These are phyloP conservation scores for Oxytropis ochrocephala DNA, from an alignment of 306 rosid species.

Conservation along the genomic window DNA sequence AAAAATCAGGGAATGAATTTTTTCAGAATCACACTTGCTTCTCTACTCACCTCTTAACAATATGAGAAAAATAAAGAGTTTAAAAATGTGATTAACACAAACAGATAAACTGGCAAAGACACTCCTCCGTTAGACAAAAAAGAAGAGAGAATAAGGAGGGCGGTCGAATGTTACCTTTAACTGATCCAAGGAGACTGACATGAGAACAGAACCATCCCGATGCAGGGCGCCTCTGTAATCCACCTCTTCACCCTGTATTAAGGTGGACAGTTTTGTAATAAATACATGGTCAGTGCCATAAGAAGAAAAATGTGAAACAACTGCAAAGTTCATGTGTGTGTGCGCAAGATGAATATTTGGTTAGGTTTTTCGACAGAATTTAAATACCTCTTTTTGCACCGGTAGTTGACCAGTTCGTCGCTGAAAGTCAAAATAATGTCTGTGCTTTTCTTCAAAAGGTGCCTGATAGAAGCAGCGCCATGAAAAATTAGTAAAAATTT, in stretches of 20 bases:
- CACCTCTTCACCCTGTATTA: constrained; percentile 82
- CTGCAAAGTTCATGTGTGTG: neutral
- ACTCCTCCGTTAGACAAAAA: neutral
- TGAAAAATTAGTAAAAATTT: constrained; percentile 10
- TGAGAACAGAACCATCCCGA: constrained; percentile 97
- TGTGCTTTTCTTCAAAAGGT: constrained; percentile 87
- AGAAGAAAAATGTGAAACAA: neutral
- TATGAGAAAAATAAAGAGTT: neutral
- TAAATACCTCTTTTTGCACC: constrained; percentile 71
- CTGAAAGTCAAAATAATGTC: constrained; percentile 89
- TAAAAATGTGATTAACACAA: neutral
- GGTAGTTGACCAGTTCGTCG: constrained; percentile 97
- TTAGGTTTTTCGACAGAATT: neutral
- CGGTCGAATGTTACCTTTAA: constrained; percentile 53
- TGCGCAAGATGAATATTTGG: neutral
- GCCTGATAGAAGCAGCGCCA: constrained; percentile 48
- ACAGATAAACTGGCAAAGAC: neutral
- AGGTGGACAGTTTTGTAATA: constrained; percentile 11
- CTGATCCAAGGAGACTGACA: constrained; percentile 82
- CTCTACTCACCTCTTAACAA: neutral
- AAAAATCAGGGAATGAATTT: constrained; percentile 10
- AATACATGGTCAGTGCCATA: neutral
- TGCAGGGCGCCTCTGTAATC: constrained; percentile 92
- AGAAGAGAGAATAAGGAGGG: constrained; percentile 8
- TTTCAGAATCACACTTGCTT: neutral